Percentiles rank a stretch among this genome's conserved stretches.
Evolutionary conservation across 1,284 basidiomycete species (phyloP).

Genomic region (Clitocybe nebularis): DNA sequence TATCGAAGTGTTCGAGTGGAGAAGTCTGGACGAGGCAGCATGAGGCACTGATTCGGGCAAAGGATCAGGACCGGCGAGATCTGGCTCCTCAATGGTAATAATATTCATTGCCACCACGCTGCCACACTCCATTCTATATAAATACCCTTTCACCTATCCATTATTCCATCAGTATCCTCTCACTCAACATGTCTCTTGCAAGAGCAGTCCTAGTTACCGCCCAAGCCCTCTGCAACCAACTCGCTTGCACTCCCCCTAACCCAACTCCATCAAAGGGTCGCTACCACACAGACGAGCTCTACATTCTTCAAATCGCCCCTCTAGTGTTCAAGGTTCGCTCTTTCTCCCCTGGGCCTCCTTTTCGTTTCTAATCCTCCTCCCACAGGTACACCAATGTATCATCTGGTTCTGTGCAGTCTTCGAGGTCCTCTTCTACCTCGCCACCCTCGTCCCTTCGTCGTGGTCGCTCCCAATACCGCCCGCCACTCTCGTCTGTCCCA

Average conservation of each 20-base stretch:
- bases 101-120: not conserved
- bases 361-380: not conserved
- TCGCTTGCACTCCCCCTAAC: conserved; percentile 58
- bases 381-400: conserved; percentile 47
- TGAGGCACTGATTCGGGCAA: not conserved
- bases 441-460: conserved; percentile 26
- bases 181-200: conserved; percentile 37
- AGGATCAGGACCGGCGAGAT: not conserved
- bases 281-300: conserved; percentile 52
- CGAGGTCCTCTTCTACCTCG: conserved; percentile 46
- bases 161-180: not conserved
- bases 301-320: conserved; percentile 54
- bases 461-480: conserved; percentile 23
- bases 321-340: conserved; percentile 48
- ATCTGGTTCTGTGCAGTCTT: conserved; percentile 47
- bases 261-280: conserved; percentile 47
- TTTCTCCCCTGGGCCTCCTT: conserved; percentile 1
- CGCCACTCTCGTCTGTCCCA: conserved; percentile 29
- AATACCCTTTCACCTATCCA: not conserved
- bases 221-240: conserved; percentile 49
- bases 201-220: conserved; percentile 43
- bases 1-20: no score
- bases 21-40: no score
- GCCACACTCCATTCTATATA: conserved; percentile 1
- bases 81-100: not conserved